phyloP scores from a whole-genome alignment of 2,329 filamentous ascomycete genomes.

The Botryotinia globosa region DNA sequence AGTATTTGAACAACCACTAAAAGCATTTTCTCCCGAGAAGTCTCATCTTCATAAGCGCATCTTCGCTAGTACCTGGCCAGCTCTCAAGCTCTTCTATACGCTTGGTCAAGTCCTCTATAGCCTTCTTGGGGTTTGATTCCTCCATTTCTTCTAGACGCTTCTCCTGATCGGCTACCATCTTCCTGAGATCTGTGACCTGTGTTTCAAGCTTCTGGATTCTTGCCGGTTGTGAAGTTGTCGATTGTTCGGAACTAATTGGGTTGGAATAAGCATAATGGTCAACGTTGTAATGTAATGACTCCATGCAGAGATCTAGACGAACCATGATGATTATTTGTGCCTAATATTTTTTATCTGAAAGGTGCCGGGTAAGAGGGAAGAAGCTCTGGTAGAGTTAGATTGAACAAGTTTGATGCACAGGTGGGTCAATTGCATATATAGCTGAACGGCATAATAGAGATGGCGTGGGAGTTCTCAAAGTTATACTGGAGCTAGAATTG shows the following conservation, averaged over 20 bases:
- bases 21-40: neutral
- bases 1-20: too few relatives aligned
- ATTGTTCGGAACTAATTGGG: neutral
- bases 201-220: conserved; percentile 2
- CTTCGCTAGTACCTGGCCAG: neutral
- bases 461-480: too few relatives aligned
- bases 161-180: neutral
- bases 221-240: neutral
- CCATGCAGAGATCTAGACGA: neutral
- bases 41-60: neutral
- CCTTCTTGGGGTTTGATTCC: neutral
- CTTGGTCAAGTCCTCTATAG: neutral
- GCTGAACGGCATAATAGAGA: too few relatives aligned
- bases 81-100: neutral
- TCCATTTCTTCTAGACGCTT: neutral
- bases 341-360: too few relatives aligned
- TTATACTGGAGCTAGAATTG: too few relatives aligned
- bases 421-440: too few relatives aligned
- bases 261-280: neutral
- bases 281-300: neutral
- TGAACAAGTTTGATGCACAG: too few relatives aligned
- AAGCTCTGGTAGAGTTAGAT: too few relatives aligned
- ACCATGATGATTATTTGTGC: too few relatives aligned
- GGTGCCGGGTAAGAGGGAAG: too few relatives aligned
- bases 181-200: neutral